phyloP scores from a whole-genome alignment of 768 basidiomycete genomes.

The Tricholoma terreum region DNA sequence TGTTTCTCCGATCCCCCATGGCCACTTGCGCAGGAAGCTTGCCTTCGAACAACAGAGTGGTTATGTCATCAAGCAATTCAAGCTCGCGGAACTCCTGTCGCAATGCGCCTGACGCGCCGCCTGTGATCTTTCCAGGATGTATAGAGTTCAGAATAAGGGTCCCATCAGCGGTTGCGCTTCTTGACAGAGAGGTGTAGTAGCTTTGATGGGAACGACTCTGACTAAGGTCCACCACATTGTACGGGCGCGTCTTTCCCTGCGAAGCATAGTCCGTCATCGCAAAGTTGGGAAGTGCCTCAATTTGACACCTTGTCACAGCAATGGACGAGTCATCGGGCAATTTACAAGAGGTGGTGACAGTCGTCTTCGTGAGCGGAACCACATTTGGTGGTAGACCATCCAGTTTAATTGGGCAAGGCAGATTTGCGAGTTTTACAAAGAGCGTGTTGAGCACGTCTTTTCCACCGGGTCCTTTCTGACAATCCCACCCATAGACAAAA shows the following conservation, averaged over 20 bases:
- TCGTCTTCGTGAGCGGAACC: conserved; percentile 21
- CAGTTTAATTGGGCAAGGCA: conserved; percentile 21
- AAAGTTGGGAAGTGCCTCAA: conserved; percentile 21
- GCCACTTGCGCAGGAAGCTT: conserved; percentile 13
- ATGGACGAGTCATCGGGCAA: conserved; percentile 14
- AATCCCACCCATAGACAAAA: conserved; percentile 27
- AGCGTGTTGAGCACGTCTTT: conserved; percentile 26
- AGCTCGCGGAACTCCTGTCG: conserved; percentile 33
- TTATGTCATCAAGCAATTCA: conserved; percentile 34
- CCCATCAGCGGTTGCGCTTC: conserved; percentile 24
- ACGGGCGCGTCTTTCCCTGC: conserved; percentile 22
- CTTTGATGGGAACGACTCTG: conserved; percentile 17
- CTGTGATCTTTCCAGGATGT: conserved; percentile 20
- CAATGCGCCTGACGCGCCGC: conserved; percentile 22
- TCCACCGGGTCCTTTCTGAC: conserved; percentile 10
- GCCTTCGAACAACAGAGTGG: conserved; percentile 16
- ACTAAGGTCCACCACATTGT: conserved; percentile 28
- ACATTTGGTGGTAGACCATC: conserved; percentile 28
- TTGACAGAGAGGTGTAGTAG: conserved; percentile 27
- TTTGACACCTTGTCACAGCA: conserved; percentile 16
- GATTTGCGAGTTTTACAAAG: conserved; percentile 26
- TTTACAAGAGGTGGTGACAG: conserved; percentile 5
- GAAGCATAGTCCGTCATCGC: conserved; percentile 26
- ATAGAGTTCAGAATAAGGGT: conserved; percentile 23
- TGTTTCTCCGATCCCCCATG: conserved; percentile 16